Evolutionary conservation across 805 yeast species (phyloP).

Genomic region (Saturnispora besseyi): DNA sequence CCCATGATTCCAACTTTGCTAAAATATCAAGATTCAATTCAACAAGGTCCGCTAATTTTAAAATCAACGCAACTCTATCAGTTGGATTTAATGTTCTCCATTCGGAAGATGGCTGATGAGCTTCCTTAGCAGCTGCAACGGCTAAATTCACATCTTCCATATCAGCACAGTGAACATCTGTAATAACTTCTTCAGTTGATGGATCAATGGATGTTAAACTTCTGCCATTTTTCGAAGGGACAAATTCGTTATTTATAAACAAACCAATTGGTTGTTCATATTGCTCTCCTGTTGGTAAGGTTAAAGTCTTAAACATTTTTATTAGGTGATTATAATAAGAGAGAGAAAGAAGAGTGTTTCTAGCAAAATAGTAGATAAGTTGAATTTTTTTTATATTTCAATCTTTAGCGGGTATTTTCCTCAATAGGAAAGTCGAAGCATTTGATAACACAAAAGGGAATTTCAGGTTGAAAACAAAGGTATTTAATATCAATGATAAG

Average conservation of each 20-base stretch:
- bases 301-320: constrained; percentile 13
- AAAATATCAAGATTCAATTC: constrained; percentile 41
- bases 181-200: constrained; percentile 38
- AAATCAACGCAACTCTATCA: constrained; percentile 33
- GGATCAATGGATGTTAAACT: constrained; percentile 40
- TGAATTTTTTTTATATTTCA: too few relatives aligned
- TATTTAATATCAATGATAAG: too few relatives aligned
- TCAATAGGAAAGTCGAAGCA: background rate
- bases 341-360: background rate
- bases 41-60: constrained; percentile 42
- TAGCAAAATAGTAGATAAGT: too few relatives aligned
- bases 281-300: constrained; percentile 39
- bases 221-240: constrained; percentile 25
- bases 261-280: constrained; percentile 54
- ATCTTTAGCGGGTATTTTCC: background rate
- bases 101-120: constrained; percentile 26
- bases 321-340: background rate
- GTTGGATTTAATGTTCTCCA: constrained; percentile 40
- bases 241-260: constrained; percentile 49
- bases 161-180: constrained; percentile 39
- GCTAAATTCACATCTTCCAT: constrained; percentile 42
- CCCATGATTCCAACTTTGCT: constrained; percentile 44
- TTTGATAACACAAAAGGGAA: too few relatives aligned
- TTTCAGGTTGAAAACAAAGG: too few relatives aligned
- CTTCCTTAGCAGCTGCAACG: constrained; percentile 40